phyloP scores from a whole-genome alignment of 768 basidiomycete genomes.

The Coprinellus aureogranulatus region DNA sequence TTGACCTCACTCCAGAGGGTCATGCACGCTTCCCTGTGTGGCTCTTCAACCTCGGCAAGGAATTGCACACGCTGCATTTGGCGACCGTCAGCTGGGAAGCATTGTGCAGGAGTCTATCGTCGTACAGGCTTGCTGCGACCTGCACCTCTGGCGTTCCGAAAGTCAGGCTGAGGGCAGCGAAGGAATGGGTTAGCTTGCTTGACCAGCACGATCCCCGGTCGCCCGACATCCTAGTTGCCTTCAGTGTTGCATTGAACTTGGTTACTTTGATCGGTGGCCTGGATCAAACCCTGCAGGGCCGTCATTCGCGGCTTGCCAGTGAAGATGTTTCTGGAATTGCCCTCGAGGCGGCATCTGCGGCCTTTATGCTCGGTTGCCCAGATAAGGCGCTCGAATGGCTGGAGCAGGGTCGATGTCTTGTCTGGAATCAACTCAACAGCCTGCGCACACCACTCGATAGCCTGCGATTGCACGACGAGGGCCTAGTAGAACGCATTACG shows the following conservation, averaged over 20 bases:
- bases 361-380: slow-evolving; percentile 13
- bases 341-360: slow-evolving; percentile 21
- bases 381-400: slow-evolving; percentile 32
- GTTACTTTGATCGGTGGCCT: slow-evolving; percentile 2
- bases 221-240: neutral
- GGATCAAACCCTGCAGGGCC: slow-evolving; percentile 1
- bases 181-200: neutral
- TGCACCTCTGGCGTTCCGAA: slow-evolving; percentile 6
- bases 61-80: neutral
- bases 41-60: neutral
- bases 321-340: neutral
- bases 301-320: neutral
- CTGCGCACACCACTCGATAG: slow-evolving; percentile 20
- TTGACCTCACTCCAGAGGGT: neutral
- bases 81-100: neutral
- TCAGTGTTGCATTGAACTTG: neutral
- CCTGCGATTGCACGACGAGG: too few relatives aligned
- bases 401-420: slow-evolving; percentile 25
- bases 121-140: neutral
- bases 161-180: neutral
- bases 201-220: neutral
- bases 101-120: neutral
- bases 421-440: slow-evolving; percentile 26
- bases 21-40: neutral
- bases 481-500: too few relatives aligned